Evolutionary conservation across 306 rosid genomes (phyloP).

Genomic region (Citrullus mucosospermus): DNA sequence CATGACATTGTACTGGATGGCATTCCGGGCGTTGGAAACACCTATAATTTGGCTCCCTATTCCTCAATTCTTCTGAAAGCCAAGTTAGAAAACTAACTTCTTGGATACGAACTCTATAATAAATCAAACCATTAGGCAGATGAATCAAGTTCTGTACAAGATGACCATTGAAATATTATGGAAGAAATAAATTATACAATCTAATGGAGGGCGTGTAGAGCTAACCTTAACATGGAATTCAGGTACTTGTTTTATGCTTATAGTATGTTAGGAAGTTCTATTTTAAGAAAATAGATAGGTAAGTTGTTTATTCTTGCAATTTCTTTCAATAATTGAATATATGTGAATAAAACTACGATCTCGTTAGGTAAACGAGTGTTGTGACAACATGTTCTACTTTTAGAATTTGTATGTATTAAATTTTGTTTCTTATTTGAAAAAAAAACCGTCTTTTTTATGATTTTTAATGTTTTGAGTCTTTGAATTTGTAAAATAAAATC

Average conservation of each 20-base stretch:
- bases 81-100: conserved; percentile 18
- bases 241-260: background rate
- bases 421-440: too few species aligned
- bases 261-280: background rate
- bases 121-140: background rate
- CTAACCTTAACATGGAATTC: background rate
- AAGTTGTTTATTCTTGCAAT: background rate
- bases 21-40: conserved; percentile 29
- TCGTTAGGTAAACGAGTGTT: background rate
- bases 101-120: background rate
- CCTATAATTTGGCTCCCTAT: conserved; percentile 62
- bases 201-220: background rate
- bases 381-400: background rate
- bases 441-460: background rate
- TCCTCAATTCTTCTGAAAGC: conserved; percentile 85
- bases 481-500: background rate
- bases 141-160: background rate
- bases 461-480: background rate
- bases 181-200: conserved; percentile 1
- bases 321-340: background rate
- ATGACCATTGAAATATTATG: background rate
- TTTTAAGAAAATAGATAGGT: background rate
- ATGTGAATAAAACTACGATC: background rate
- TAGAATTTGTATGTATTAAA: background rate
- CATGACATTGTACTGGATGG: conserved; percentile 61